Evolutionary conservation across 305 asterid species (phyloP).

Genomic region (Euphrasia arctica): DNA sequence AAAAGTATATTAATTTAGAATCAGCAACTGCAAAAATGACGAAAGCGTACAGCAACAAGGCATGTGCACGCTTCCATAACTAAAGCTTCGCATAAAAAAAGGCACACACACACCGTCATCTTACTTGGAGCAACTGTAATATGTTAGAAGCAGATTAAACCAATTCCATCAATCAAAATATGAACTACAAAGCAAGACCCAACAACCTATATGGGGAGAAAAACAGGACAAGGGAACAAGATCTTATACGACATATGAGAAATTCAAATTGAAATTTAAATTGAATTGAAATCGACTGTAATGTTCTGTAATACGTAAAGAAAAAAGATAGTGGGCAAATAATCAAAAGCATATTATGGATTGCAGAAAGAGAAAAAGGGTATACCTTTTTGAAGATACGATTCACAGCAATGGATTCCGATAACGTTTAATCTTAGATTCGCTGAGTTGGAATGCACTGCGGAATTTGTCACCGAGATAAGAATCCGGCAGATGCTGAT

Average conservation of each 20-base stretch:
- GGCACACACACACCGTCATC: background rate
- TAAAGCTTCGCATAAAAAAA: background rate
- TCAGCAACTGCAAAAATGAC: too few species aligned
- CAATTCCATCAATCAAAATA: background rate
- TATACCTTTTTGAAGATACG: constrained; percentile 18
- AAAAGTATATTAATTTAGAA: background rate
- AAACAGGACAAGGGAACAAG: background rate
- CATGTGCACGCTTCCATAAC: background rate
- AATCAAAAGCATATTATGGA: constrained; percentile 3
- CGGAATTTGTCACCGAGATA: background rate
- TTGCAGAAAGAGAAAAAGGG: background rate
- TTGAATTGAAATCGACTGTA: too few species aligned
- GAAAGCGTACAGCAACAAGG: too few species aligned
- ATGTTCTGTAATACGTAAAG: background rate
- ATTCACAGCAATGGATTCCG: constrained; percentile 8
- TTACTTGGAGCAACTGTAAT: constrained; percentile 6
- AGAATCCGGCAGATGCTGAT: background rate
- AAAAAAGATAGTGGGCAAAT: background rate
- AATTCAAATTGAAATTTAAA: background rate
- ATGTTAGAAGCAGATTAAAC: background rate
- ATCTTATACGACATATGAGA: background rate
- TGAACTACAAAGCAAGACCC: too few species aligned
- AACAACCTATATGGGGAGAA: too few species aligned
- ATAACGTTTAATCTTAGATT: background rate
- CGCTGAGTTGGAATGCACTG: background rate